phyloP scores from a whole-genome alignment of 495 filamentous ascomycete genomes.

The Schizothecium vesticola region DNA sequence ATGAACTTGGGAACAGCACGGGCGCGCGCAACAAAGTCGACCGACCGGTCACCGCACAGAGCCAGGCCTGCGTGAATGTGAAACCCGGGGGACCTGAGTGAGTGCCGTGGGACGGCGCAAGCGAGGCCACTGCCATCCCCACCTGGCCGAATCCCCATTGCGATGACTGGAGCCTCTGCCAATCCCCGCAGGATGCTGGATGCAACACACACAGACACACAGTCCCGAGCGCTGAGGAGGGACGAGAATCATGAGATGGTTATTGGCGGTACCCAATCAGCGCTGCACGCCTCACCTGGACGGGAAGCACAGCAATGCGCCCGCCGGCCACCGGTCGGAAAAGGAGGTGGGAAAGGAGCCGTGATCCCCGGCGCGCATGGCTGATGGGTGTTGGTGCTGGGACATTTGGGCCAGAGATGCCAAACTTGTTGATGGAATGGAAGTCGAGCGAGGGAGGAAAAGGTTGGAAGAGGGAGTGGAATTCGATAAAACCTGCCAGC shows the following conservation, averaged over 20 bases:
- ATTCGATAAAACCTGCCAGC: background rate
- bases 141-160: background rate
- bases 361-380: background rate
- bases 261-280: slow-evolving; percentile 1
- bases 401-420: background rate
- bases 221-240: background rate
- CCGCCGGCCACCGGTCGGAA: background rate
- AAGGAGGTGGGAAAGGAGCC: background rate
- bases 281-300: background rate
- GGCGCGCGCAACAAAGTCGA: background rate
- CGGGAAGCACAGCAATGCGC: background rate
- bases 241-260: background rate
- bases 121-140: background rate
- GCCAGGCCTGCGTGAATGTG: background rate
- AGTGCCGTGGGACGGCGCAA: background rate
- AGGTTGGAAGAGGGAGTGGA: background rate
- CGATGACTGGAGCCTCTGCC: background rate
- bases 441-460: background rate
- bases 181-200: background rate
- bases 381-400: background rate
- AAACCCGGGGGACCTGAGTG: background rate
- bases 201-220: background rate
- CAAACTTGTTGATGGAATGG: background rate
- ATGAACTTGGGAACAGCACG: background rate
- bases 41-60: background rate